Evolutionary conservation across 305 asterid species (phyloP), one percentile per base, ranked within the genome.

Genomic region (Solanum chacoense): DNA sequence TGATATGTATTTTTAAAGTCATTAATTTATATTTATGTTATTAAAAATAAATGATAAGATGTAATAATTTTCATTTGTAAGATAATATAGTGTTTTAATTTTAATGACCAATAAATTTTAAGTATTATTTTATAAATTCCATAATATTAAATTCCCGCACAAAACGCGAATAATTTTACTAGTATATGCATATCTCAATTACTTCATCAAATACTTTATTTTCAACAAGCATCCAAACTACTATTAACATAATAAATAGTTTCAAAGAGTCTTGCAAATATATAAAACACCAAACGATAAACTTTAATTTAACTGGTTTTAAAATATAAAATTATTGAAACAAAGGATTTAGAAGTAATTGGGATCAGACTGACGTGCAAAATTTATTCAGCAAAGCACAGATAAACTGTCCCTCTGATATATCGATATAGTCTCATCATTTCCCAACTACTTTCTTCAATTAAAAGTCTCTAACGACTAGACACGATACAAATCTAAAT

Each of bases 321-420:
- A 0, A 24, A 24, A 67, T 2, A 67, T 11, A 5, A 24, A 24
- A 11, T 11, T 24, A 24, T 11, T 67, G 74, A 67, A 67, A 67
- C 6, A 67, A 67, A 67, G 11, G 32, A 67, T 67, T 67, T 67
- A 67, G 31, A 35, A 35, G 84, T 35, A 76, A 76, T 76, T 80
- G 86, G 71, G 86, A 80, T 80, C 86, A 80, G 86, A 80, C 86
- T 80, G 86, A 80, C 86, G 86, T 80, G 86, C 86, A 80, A 80
- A 13, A 10, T 16, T 40, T 80, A 28, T 80, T 80, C 86, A 80
- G 86, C 86, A 80, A 1, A 80, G 28, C 37, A 28, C 71, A 80
- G 8, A 80, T 80, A 4, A 59, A 80, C 16, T 80, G 69, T 14
- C 24, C 71, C 28, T 80, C 26, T 80, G 86, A 80, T 40, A 42